These are phyloP conservation scores for Earliella scabrosa DNA, from an alignment of 1,284 basidiomycete species.

Conservation along the genomic window DNA sequence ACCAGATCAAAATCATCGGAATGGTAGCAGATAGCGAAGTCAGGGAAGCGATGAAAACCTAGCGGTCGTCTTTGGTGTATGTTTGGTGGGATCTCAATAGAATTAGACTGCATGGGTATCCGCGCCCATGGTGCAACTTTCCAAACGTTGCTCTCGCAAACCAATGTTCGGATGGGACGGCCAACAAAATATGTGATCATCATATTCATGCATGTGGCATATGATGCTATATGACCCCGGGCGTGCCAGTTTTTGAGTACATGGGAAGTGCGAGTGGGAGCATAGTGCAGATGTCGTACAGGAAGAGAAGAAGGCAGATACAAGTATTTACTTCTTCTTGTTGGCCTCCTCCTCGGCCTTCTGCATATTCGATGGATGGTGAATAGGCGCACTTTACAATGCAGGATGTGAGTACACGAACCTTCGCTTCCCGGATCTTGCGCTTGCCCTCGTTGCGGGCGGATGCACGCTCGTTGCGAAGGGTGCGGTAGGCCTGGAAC, in stretches of 20 bases:
- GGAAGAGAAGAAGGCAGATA: constrained; percentile 32
- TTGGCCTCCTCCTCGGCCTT: constrained; percentile 91
- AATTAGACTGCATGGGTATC: too few relatives aligned
- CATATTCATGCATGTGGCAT: constrained; percentile 40
- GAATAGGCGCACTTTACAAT: constrained; percentile 13
- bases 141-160: too few relatives aligned
- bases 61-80: constrained; percentile 1
- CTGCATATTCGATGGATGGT: constrained; percentile 43
- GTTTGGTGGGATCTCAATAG: too few relatives aligned
- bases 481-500: constrained; percentile 88
- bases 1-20: constrained; percentile 78
- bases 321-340: constrained; percentile 83
- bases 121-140: too few relatives aligned
- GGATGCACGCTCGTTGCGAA: constrained; percentile 86
- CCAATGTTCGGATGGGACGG: too few relatives aligned
- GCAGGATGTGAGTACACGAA: constrained; percentile 41
- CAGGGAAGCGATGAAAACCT: constrained; percentile 55
- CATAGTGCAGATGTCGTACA: constrained; percentile 39
- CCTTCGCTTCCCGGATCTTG: constrained; percentile 82
- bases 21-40: constrained; percentile 74
- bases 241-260: constrained; percentile 44
- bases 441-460: constrained; percentile 88
- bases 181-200: constrained; percentile 23
- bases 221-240: constrained; percentile 37
- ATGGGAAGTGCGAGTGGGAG: constrained; percentile 30